Evolutionary conservation across 148 eudicot genomes (phyloP).

Genomic region (Nepenthes gracilis): DNA sequence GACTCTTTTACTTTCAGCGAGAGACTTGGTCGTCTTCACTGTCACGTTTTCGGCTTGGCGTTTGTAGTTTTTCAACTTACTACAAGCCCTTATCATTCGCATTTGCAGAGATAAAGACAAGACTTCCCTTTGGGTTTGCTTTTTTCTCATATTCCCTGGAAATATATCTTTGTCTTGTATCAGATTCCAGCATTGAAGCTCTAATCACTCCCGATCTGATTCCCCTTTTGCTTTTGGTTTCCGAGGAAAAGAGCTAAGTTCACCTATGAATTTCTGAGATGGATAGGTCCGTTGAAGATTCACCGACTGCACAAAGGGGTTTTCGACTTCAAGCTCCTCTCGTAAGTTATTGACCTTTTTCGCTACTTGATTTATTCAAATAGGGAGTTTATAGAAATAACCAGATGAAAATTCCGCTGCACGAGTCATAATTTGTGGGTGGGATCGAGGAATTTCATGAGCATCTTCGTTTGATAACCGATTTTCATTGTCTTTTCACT

Average conservation of each 20-base stretch:
- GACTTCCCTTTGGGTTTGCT: too few species aligned
- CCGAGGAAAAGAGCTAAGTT: not conserved
- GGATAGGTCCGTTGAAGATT: conserved; percentile 32
- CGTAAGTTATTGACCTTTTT: conserved; percentile 28
- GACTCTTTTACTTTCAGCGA: too few species aligned
- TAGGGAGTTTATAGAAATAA: conserved; percentile 5
- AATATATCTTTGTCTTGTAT: too few species aligned
- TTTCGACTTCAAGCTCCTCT: conserved; percentile 77
- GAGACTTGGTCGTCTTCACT: too few species aligned
- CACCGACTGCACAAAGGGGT: conserved; percentile 49
- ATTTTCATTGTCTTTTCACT: not conserved
- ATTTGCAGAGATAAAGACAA: too few species aligned
- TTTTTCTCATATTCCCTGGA: too few species aligned
- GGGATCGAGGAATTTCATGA: not conserved
- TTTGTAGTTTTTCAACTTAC: too few species aligned
- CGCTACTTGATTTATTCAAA: conserved; percentile 1
- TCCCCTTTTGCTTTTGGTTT: too few species aligned
- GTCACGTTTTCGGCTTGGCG: too few species aligned
- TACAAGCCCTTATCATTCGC: too few species aligned
- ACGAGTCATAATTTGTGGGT: not conserved
- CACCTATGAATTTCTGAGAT: conserved; percentile 23
- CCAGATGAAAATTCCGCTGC: conserved; percentile 6
- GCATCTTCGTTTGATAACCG: not conserved
- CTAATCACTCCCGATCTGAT: too few species aligned
- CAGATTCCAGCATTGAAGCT: too few species aligned